Percentiles rank a stretch among this genome's conserved stretches.
Conservation (phyloP, 2,329 filamentous ascomycete genomes). For the Capronia epimyces region DNA sequence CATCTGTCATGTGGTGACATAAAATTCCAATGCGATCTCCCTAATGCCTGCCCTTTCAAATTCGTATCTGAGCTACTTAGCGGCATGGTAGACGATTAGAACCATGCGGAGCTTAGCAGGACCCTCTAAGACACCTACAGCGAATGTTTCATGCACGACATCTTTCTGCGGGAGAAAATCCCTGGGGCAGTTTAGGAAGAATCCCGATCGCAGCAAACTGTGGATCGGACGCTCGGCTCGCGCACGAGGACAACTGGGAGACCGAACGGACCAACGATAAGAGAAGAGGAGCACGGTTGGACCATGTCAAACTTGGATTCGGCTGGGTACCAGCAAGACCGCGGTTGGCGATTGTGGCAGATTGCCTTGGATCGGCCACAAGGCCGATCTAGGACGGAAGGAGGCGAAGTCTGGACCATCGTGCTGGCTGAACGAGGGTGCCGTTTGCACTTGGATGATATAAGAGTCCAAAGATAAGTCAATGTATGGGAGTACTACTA, state of each 20-base stretch:
- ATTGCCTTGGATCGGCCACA: background rate
- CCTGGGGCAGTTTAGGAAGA: background rate
- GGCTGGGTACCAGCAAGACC: background rate
- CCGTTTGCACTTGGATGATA: too few species aligned
- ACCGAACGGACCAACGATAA: background rate
- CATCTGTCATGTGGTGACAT: too few species aligned
- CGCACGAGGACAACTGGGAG: background rate
- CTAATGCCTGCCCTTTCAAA: too few species aligned
- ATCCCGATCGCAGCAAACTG: background rate
- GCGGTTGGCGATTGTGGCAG: background rate
- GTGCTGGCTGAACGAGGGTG: too few species aligned
- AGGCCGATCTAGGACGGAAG: background rate
- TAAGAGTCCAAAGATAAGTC: too few species aligned
- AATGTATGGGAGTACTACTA: too few species aligned
- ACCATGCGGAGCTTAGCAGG: too few species aligned
- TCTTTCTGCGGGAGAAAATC: background rate
- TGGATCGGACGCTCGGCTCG: background rate
- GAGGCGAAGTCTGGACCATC: too few species aligned
- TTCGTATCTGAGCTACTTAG: too few species aligned
- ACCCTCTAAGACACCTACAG: too few species aligned
- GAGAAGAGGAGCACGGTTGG: background rate
- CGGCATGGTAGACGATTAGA: too few species aligned
- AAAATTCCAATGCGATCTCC: too few species aligned
- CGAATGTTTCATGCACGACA: background rate
- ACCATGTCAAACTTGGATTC: background rate